These are phyloP conservation scores for Lizonia empirigonia DNA, from an alignment of 2,329 filamentous ascomycete species.

Conservation along the genomic window DNA sequence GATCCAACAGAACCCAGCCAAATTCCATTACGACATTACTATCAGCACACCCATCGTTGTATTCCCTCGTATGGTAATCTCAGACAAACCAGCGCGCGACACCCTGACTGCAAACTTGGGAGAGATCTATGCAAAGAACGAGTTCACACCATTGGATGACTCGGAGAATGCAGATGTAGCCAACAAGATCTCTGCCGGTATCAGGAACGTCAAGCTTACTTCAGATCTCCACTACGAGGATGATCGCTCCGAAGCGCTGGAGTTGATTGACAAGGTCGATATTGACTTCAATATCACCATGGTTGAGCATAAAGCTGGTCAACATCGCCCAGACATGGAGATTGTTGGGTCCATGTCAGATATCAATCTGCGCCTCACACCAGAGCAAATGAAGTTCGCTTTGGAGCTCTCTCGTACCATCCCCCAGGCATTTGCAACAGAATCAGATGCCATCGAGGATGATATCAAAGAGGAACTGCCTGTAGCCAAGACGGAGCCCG, in stretches of 20 bases:
- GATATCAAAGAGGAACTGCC: conserved; percentile 78
- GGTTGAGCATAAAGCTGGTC: conserved; percentile 78
- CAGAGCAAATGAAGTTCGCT: conserved; percentile 88
- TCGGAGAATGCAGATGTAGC: conserved; percentile 73
- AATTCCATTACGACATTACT: conserved; percentile 91
- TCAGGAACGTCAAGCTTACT: conserved; percentile 88
- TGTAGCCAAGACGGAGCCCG: conserved; percentile 57
- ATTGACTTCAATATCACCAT: conserved; percentile 91
- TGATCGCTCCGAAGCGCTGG: conserved; percentile 78
- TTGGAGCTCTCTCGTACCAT: conserved; percentile 87
- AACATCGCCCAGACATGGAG: conserved; percentile 86
- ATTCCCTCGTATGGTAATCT: conserved; percentile 79
- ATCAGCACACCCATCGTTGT: conserved; percentile 96
- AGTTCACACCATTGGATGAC: conserved; percentile 84
- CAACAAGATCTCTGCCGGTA: conserved; percentile 88
- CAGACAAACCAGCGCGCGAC: conserved; percentile 74
- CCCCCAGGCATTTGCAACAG: conserved; percentile 81
- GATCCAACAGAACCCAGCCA: conserved; percentile 85
- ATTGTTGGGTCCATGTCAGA: conserved; percentile 92
- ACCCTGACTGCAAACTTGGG: conserved; percentile 90
- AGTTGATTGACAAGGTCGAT: conserved; percentile 97
- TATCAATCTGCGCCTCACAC: conserved; percentile 86
- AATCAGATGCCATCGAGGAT: conserved; percentile 69
- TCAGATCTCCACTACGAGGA: conserved; percentile 84
- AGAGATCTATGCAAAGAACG: conserved; percentile 96